phyloP scores from a whole-genome alignment of 2,329 filamentous ascomycete species.

The Metarhizium rileyi region DNA sequence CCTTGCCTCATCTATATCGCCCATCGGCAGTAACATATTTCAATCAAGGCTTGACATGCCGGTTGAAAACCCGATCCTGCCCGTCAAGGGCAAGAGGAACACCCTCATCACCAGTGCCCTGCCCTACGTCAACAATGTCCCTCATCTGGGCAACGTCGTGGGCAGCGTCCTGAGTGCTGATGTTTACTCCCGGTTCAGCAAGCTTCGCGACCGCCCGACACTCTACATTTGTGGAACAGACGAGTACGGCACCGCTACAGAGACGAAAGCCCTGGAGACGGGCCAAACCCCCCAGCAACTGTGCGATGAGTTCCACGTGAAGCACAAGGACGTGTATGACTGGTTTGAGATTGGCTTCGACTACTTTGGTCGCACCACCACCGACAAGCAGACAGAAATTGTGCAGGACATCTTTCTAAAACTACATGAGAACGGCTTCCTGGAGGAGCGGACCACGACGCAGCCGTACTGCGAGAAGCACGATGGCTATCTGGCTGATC shows the following conservation, averaged over 20 bases:
- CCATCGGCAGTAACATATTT: background rate
- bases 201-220: slow-evolving; percentile 68
- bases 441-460: slow-evolving; percentile 76
- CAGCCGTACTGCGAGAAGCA: slow-evolving; percentile 87
- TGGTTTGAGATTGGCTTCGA: slow-evolving; percentile 97
- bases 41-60: slow-evolving; percentile 5
- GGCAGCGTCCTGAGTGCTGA: slow-evolving; percentile 83
- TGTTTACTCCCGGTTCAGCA: slow-evolving; percentile 74
- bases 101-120: slow-evolving; percentile 86
- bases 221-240: slow-evolving; percentile 77
- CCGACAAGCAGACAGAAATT: slow-evolving; percentile 80
- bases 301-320: slow-evolving; percentile 84
- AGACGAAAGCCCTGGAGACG: slow-evolving; percentile 90
- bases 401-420: slow-evolving; percentile 84
- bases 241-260: slow-evolving; percentile 92
- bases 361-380: slow-evolving; percentile 89
- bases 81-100: slow-evolving; percentile 68
- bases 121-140: slow-evolving; percentile 67
- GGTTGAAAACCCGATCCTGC: slow-evolving; percentile 39
- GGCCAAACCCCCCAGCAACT: slow-evolving; percentile 72
- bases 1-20: background rate
- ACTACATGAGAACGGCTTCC: slow-evolving; percentile 78
- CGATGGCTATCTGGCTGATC: slow-evolving; percentile 70
- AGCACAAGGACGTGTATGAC: slow-evolving; percentile 85
- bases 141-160: slow-evolving; percentile 83